A percentile compares a stretch with the other conserved stretches of the same genome.
Evolutionary conservation across 2,329 filamentous ascomycete genomes (phyloP).

Genomic region (Apiospora aurea): DNA sequence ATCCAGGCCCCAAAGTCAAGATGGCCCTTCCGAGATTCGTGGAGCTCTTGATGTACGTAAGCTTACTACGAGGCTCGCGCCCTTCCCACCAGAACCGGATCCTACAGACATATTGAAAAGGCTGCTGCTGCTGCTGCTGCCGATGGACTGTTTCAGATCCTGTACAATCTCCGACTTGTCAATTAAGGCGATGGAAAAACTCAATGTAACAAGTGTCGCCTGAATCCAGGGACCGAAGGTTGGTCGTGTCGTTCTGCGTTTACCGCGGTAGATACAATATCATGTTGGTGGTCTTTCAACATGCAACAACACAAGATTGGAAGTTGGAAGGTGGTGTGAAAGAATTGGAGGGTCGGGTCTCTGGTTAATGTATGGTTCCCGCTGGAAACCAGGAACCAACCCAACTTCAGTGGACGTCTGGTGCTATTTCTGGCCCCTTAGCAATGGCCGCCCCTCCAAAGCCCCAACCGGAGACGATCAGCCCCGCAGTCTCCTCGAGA

Average conservation of each 20-base stretch:
- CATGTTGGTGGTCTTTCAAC: neutral
- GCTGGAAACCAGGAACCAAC: neutral
- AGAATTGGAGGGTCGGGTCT: neutral
- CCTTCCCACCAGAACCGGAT: neutral
- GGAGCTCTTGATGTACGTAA: neutral
- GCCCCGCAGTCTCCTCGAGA: too few species aligned
- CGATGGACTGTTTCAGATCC: neutral
- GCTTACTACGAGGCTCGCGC: constrained; percentile 1
- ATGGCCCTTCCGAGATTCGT: neutral
- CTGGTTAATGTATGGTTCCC: neutral
- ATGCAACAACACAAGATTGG: too few species aligned
- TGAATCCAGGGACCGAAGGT: neutral
- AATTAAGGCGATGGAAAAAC: neutral
- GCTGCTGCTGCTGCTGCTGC: neutral
- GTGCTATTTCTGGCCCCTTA: neutral
- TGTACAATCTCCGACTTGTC: neutral
- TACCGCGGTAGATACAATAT: neutral
- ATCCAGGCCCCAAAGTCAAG: too few species aligned
- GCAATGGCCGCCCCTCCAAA: neutral
- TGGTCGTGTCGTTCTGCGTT: neutral
- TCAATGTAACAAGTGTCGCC: neutral
- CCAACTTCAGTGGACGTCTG: neutral
- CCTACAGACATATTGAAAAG: neutral
- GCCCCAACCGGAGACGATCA: neutral
- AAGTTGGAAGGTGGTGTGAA: neutral